Evolutionary conservation across 331 rosid species (phyloP), one percentile per base, ranked within the genome.

Genomic region (Quercus phellos): DNA sequence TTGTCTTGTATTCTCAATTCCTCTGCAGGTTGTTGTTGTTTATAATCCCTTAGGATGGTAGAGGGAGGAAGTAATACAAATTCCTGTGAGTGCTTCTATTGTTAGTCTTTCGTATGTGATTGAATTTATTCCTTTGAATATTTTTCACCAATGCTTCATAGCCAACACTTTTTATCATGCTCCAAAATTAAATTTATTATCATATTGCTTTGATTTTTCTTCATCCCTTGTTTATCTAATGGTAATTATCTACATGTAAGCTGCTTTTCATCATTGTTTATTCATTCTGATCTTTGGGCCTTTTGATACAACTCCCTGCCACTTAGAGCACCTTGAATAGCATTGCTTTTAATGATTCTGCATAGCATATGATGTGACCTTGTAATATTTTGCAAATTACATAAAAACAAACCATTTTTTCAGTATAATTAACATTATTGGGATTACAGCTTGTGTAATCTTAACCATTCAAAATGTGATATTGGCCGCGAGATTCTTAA

Each of bases 21-120:
- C 79, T 46, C 18, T 74, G 71, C 72, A 92, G 97, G 93, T 85
- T 14, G 82, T 92, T 11, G 83, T 87, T 11, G 83, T 87, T 78
- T 88, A 90, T 75, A 92, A 90, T 75, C 55, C 94, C 13, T 74
- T 88, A 1, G 97, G 94, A 82, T 88, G 93, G 93, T 84, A 82
- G 85, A 87, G 94, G 87, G 84, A 87, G 71, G 90, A 92, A 75
- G 76, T 92, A 51, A 76, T 88, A 46, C 83, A 85, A 84, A 90
- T 90, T 80, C 93, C 97, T 5, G 93, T 92, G 80, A 90, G 91
- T 76, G 26, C 70, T 30, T 64, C 10, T 17, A 17, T 26, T 60
- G n/a, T 64, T 64, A 5, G 70, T 6, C 46, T 34, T 64, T 26
- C 2, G 0, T 60, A 12, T 0, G 68, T 22, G 7, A 56, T 56